Base-by-base conservation (phyloP, 768 basidiomycete genomes). In the Lentinula edodes region DNA sequence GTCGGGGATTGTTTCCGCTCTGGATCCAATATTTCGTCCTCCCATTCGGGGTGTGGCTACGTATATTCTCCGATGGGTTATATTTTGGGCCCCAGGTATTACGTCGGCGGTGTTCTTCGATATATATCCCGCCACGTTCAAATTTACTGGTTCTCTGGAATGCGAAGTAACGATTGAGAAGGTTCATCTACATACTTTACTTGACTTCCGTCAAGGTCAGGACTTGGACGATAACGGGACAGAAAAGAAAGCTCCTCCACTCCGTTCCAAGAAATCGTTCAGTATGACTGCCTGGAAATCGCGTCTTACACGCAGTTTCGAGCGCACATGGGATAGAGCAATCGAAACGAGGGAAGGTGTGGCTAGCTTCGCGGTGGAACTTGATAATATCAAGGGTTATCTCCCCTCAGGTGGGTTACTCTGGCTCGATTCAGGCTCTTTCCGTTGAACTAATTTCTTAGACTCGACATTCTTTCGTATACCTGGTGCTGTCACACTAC, bases 61-160 rank as follows among this genome's bases (percentile, higher is more conserved):
- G 13, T 74, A 78, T 4, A 73, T 73, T 58, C 76, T 91, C 34
- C 85, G 85, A 23, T 68, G 86, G 61, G 71, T 81, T 61, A 88
- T 91, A 63, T 80, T 80, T 54, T 83, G 81, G 72, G 77, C 91
- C 1, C 90, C 90, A n/a, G 76, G 78, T 56, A 78, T 91, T 52
- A 85, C 84, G 36, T 85, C 87, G 64, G 81, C 83, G 0, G 70
- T 91, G 28, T 83, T 87, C 52, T 84, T 91, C 46, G 89, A 91
- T 61, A 69, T 91, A 1, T 81, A 84, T 65, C 77, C 79, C 16
- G 80, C 82, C 3, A 71, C 78, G 3, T 65, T 90, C 18, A 80
- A 79, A 2, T 82, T 84, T 45, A 68, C 79, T 12, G 81, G 80
- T 32, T 66, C 82, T 13, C 80, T 83, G 85, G 81, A 32, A 76